Evolutionary conservation across 2,329 filamentous ascomycete genomes (phyloP).

Genomic region (Epichloe gansuensis): DNA sequence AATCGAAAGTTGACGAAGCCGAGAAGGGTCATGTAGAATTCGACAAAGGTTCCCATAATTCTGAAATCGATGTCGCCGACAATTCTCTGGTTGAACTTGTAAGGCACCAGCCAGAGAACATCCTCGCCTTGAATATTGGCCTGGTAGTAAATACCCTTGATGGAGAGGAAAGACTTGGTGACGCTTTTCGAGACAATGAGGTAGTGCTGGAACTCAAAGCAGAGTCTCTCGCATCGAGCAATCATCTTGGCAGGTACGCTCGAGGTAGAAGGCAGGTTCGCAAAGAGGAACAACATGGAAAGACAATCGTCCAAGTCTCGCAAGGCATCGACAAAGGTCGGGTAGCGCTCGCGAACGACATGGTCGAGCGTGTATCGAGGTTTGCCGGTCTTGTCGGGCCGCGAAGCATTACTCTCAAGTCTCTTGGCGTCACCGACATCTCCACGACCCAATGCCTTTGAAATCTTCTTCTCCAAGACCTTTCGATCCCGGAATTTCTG

Average conservation of each 20-base stretch:
- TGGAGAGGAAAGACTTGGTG: conserved; percentile 92
- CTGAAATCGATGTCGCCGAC: conserved; percentile 93
- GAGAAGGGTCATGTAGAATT: conserved; percentile 95
- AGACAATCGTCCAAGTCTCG: conserved; percentile 93
- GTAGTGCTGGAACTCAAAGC: conserved; percentile 95
- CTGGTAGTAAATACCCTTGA: conserved; percentile 99
- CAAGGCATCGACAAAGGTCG: conserved; percentile 88
- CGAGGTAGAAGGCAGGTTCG: conserved; percentile 82
- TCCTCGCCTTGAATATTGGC: conserved; percentile 95
- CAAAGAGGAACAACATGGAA: conserved; percentile 95
- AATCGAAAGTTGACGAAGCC: conserved; percentile 94
- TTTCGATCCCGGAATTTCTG: conserved; percentile 97
- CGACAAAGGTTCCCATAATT: conserved; percentile 98
- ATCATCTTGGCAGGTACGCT: conserved; percentile 93
- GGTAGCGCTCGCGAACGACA: conserved; percentile 95
- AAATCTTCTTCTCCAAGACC: conserved; percentile 93
- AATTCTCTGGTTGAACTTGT: conserved; percentile 92
- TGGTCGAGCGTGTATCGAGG: conserved; percentile 88
- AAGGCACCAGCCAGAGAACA: conserved; percentile 92
- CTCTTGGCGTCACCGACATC: conserved; percentile 81
- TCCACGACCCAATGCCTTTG: conserved; percentile 78
- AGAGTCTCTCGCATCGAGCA: conserved; percentile 82
- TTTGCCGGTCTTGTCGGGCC: conserved; percentile 82
- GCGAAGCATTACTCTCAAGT: conserved; percentile 72
- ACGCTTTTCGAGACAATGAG: conserved; percentile 84